Percentiles rank a stretch among this genome's conserved stretches.
These are phyloP conservation scores for Didymella pomorum DNA, from an alignment of 2,329 filamentous ascomycete genomes.

Conservation along the genomic window DNA sequence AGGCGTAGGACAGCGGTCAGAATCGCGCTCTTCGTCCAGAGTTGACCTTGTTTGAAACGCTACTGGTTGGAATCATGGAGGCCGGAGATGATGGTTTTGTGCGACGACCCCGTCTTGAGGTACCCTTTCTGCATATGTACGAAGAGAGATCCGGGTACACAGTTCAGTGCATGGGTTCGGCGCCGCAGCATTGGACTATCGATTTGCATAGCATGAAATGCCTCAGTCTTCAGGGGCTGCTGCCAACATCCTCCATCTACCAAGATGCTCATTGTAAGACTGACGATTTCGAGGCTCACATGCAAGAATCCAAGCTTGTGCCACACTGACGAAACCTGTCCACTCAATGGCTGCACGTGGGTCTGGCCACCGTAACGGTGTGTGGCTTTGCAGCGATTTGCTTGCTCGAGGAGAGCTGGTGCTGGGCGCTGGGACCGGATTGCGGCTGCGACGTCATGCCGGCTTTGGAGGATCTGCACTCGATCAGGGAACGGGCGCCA, in stretches of 20 bases:
- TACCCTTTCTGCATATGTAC: no score
- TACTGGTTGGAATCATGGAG: no score
- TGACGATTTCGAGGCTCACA: conserved; percentile 8
- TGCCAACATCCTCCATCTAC: not conserved
- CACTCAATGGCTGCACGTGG: not conserved
- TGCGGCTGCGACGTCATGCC: conserved; percentile 32
- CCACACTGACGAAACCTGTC: conserved; percentile 25
- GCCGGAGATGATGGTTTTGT: no score
- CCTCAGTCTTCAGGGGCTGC: conserved; percentile 12
- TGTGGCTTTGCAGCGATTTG: not conserved
- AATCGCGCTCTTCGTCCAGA: no score
- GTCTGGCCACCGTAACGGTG: no score
- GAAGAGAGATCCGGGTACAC: no score
- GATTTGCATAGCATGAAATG: not conserved
- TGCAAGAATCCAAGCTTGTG: conserved; percentile 13
- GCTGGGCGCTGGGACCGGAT: conserved; percentile 14
- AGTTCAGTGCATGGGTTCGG: no score
- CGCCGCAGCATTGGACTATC: conserved; percentile 8
- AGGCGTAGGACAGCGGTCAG: not conserved
- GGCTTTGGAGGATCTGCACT: conserved; percentile 31
- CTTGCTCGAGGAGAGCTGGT: conserved; percentile 1
- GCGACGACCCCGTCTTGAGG: no score
- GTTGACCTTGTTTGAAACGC: no score
- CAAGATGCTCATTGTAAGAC: not conserved
- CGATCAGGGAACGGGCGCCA: conserved; percentile 35